Conservation (phyloP, 2,329 filamentous ascomycete species). For the Alternaria infectoria region DNA sequence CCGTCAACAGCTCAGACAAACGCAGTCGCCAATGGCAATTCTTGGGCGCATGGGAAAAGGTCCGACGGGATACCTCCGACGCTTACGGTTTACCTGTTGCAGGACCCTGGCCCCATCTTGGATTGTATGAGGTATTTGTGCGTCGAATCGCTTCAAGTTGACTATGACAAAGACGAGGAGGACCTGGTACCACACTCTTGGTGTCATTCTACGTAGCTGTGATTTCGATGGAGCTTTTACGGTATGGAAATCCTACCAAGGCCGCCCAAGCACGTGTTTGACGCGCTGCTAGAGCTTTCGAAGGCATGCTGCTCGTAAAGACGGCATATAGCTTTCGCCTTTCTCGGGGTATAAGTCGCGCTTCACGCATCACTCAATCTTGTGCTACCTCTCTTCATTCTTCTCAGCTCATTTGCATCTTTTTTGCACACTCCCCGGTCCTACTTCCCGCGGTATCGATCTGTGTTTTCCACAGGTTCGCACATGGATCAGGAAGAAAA, state of each 20-base stretch:
- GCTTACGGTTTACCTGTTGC: slow-evolving; percentile 15
- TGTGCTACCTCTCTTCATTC: slow-evolving; percentile 4
- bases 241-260: slow-evolving; percentile 4
- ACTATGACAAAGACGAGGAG: slow-evolving; percentile 10
- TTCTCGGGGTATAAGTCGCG: slow-evolving; percentile 13
- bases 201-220: not conserved
- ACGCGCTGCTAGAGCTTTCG: slow-evolving; percentile 3
- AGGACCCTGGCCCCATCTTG: slow-evolving; percentile 9
- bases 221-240: slow-evolving; percentile 7
- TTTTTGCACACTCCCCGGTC: slow-evolving; percentile 7
- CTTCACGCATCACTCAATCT: slow-evolving; percentile 6
- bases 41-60: slow-evolving; percentile 10
- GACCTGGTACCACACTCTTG: slow-evolving; percentile 9
- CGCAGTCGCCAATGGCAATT: slow-evolving; percentile 16
- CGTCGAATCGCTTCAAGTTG: slow-evolving; percentile 23
- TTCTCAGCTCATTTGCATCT: slow-evolving; percentile 7
- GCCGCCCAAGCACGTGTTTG: slow-evolving; percentile 9
- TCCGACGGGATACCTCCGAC: slow-evolving; percentile 11
- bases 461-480: not conserved
- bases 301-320: slow-evolving; percentile 2
- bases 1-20: slow-evolving; percentile 27
- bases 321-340: not conserved
- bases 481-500: slow-evolving; percentile 39
- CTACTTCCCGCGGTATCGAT: slow-evolving; percentile 12
- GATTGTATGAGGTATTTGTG: slow-evolving; percentile 32